These are phyloP conservation scores for Suhomyces choctaworum DNA, from an alignment of 1,139 yeast genomes.

Conservation along the genomic window DNA sequence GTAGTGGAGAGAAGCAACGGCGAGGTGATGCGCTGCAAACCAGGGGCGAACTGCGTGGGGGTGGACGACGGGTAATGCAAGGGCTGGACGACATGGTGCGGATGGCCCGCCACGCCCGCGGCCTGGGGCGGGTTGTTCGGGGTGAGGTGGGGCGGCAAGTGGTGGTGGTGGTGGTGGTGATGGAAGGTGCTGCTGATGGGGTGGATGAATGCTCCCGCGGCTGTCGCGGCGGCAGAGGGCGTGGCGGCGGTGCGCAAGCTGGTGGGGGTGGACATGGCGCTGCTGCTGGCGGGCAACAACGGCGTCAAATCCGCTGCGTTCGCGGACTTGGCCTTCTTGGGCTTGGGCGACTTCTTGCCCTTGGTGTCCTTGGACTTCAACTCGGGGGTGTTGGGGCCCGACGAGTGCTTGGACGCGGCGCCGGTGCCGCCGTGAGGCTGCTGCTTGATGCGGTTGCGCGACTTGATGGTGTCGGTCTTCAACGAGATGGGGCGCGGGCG, in stretches of 20 bases:
- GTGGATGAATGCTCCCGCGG: constrained; percentile 12
- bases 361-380: constrained; percentile 40
- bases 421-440: constrained; percentile 20
- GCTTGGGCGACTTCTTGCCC: constrained; percentile 29
- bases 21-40: constrained; percentile 61
- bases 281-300: constrained; percentile 23
- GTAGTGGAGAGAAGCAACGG: constrained; percentile 57
- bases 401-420: constrained; percentile 24
- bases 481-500: constrained; percentile 88
- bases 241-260: constrained; percentile 8
- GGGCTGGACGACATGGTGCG: constrained; percentile 48
- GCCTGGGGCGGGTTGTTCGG: constrained; percentile 14
- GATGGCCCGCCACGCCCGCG: constrained; percentile 11
- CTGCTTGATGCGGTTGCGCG: constrained; percentile 77
- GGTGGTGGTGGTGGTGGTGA: constrained; percentile 27
- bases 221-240: constrained; percentile 8
- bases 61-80: constrained; percentile 68
- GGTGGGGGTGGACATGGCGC: constrained; percentile 11
- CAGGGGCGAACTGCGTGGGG: constrained; percentile 70
- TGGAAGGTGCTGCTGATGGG: constrained; percentile 17
- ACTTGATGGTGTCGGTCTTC: constrained; percentile 88
- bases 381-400: constrained; percentile 49
- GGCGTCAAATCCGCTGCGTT: constrained; percentile 29
- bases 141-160: constrained; percentile 24
- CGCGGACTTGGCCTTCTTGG: constrained; percentile 31